Evolutionary conservation across 148 eudicot genomes (phyloP), one percentile per base, ranked within the genome.

Genomic region (Dysphania ambrosioides): DNA sequence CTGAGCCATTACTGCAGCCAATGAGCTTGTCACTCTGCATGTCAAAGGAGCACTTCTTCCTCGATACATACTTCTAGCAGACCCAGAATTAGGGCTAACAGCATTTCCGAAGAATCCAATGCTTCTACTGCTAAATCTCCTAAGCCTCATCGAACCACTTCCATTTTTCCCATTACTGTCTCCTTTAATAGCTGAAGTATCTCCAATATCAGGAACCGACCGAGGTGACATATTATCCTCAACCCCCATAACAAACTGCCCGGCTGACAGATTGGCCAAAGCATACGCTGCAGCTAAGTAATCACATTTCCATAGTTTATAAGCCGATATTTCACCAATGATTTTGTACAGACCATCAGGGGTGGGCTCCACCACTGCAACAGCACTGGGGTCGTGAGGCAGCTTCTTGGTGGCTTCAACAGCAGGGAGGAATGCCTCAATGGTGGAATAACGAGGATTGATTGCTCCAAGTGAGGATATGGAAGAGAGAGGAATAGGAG

Each of bases 1-100:
- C 85, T 95, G 99, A 36, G 99, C 99, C 99, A 95, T 95, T 11
- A 95, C 99, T 2, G 99, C 97, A 1, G 99, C 97, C 68, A 95
- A 44, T 0, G 99, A 95, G 74, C 96, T 95, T 3, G 88, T 90
- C 8, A 66, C 86, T 72, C 82, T 90, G 79, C 99, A 95, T 0
- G 97, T 95, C 80, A 95, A 80, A 4, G 99, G 97, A 0, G 93
- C 90, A 57, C 93, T 92, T 79, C 99, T 84, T 31, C 97, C 97
- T 57, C 99, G 78, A 32, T 95, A 95, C 93, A 92, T 87, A 77
- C 89, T 91, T 83, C 98, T 86, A 5, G 84, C 82, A 15, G 78
- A 71, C n/a, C 87, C 88, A 62, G 74, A 59, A 55, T 63, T 69
- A 10, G 90, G 83, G 41, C 77, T 85, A 18, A 90, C 73, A 32